Conservation (phyloP, 2,329 filamentous ascomycete species). For the Volutella citrinella region DNA sequence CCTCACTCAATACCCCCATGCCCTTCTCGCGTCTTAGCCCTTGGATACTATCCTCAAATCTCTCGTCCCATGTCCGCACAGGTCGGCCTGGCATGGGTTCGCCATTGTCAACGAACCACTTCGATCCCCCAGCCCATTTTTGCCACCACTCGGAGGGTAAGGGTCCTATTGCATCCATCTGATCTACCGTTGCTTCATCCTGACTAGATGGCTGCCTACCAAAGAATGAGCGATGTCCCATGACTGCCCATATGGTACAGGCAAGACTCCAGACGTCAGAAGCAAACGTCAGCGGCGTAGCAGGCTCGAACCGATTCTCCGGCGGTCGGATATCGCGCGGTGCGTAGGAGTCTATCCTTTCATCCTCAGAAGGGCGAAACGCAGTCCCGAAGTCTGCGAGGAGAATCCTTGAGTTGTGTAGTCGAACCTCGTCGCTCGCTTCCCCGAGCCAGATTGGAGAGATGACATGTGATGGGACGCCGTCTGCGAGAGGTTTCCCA, state of each 20-base stretch:
- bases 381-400: constrained; percentile 35
- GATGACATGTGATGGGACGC: constrained; percentile 29
- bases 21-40: background rate
- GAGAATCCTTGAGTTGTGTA: constrained; percentile 19
- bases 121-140: constrained; percentile 11
- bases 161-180: constrained; percentile 14
- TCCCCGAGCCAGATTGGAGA: constrained; percentile 33
- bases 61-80: background rate
- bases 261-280: constrained; percentile 40
- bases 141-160: constrained; percentile 15
- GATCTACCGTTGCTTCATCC: constrained; percentile 12
- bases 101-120: constrained; percentile 9
- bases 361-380: constrained; percentile 26
- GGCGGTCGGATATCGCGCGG: constrained; percentile 30
- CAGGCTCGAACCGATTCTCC: constrained; percentile 34
- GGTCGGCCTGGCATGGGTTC: background rate
- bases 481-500: constrained; percentile 13
- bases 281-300: constrained; percentile 28
- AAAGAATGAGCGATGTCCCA: constrained; percentile 21
- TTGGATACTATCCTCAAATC: constrained; percentile 8
- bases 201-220: constrained; percentile 2
- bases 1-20: constrained; percentile 1
- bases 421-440: constrained; percentile 26
- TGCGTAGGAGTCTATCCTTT: constrained; percentile 24
- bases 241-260: constrained; percentile 33